phyloP scores from a whole-genome alignment of 179 eudicot species.

The Actinidia chinensis region DNA sequence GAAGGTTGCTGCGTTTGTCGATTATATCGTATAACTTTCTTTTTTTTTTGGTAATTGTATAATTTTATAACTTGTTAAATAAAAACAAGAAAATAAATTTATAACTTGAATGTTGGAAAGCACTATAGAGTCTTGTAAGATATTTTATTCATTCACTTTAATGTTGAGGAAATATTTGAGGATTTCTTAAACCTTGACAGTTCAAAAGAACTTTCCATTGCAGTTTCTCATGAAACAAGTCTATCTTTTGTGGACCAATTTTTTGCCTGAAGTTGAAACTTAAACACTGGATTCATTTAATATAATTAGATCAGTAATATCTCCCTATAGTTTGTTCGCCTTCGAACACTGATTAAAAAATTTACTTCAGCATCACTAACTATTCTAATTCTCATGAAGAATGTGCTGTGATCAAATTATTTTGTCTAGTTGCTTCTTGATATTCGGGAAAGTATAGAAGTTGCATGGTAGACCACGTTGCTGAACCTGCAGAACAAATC shows the following conservation, averaged over 20 bases:
- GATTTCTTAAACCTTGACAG: background rate
- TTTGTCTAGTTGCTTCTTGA: background rate
- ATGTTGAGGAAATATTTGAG: background rate
- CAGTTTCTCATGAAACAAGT: background rate
- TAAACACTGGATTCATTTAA: background rate
- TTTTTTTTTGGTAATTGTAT: too few species aligned
- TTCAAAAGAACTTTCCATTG: background rate
- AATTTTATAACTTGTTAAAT: too few species aligned
- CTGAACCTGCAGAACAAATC: background rate
- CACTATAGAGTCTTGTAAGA: too few species aligned
- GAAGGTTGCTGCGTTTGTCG: too few species aligned
- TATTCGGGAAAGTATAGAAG: background rate
- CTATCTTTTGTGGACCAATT: background rate
- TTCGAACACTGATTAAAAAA: background rate
- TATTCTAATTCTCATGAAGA: background rate
- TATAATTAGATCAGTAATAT: background rate
- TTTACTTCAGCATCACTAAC: background rate
- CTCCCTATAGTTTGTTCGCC: background rate
- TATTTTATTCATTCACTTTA: too few species aligned
- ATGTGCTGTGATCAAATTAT: background rate
- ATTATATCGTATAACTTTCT: too few species aligned
- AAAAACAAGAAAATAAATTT: too few species aligned
- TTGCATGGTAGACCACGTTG: background rate
- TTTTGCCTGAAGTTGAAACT: background rate
- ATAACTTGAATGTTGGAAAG: too few species aligned